Conservation (phyloP, 208 protist genomes). For the Polymyxa betae region DNA sequence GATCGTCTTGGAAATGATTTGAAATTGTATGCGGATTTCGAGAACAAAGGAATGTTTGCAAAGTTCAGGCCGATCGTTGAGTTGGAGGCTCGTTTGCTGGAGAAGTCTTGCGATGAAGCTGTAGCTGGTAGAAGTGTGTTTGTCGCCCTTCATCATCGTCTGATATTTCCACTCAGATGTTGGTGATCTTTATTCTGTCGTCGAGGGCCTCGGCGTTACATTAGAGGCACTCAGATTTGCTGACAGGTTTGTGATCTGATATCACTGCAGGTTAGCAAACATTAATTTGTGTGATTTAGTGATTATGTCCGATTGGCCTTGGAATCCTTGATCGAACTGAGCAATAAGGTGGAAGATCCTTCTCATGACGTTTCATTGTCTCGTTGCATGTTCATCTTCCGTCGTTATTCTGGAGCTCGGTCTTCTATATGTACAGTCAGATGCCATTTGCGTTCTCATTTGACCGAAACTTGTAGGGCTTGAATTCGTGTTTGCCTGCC, state of each 20-base stretch:
- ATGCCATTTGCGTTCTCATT: neutral
- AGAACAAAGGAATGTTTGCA: conserved; percentile 42
- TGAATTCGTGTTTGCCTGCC: conserved; percentile 58
- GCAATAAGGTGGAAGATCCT: too few relatives aligned
- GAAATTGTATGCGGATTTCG: neutral
- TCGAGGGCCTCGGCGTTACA: conserved; percentile 29
- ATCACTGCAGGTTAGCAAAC: too few relatives aligned
- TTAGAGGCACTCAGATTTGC: neutral
- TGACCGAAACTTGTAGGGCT: conserved; percentile 22
- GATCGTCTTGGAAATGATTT: conserved; percentile 52
- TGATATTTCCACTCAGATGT: too few relatives aligned
- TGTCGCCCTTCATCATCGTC: too few relatives aligned
- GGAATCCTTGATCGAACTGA: too few relatives aligned
- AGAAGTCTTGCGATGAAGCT: too few relatives aligned
- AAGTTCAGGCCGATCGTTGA: neutral
- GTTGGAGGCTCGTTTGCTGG: too few relatives aligned
- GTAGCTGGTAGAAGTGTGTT: too few relatives aligned
- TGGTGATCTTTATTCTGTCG: too few relatives aligned
- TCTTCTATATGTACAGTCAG: neutral
- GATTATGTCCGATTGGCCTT: too few relatives aligned
- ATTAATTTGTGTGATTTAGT: too few relatives aligned
- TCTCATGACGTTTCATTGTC: neutral
- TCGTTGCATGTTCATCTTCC: conserved; percentile 60
- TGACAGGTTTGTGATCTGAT: conserved; percentile 42
- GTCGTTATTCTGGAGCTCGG: conserved; percentile 24